Evolutionary conservation across 768 basidiomycete genomes (phyloP), one percentile per base, ranked within the genome.

Genomic region (Lentinus brumalis): DNA sequence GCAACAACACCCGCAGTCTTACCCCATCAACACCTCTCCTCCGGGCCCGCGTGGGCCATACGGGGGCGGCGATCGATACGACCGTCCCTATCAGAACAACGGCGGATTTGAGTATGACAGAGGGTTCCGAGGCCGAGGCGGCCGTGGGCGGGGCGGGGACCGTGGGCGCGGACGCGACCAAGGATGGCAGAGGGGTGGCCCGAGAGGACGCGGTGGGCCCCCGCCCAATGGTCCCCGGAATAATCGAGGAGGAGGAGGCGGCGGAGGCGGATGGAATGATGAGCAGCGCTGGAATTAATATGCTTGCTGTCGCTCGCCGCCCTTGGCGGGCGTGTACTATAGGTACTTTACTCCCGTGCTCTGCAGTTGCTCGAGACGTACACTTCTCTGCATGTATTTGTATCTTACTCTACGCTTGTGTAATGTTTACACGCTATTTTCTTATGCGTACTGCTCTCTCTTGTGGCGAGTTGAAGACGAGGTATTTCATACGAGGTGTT

Each of bases 141-240:
- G 74, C 39, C 74, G 75, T 3, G 68, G 71, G 2, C 53, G 76
- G 5, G 68, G 73, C 1, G 65, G 73, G 39, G 71, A 74, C 14
- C 62, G 73, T 30, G 60, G 69, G 2, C 70, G 73, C 14, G 67
- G 75, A 40, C 74, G 81, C 16, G 87, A 89, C 66, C 78, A 83
- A 35, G 84, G 85, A 1, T 88, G 86, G 86, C 81, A 82, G 47
- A 78, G 83, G 46, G 74, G 74, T 58, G 72, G 75, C n/a, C 63
- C 57, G 11, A 66, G 71, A 41, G 65, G 67, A 15, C 44, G 64
- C 5, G 63, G 61, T 50, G 57, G 64, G 31, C 52, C 49, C 14
- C 50, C 60, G 5, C 41, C 41, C 18, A 35, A 21, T 7, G 53
- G 53, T 10, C 44, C 41, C 21, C 41, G 53, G 26, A 53, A 11